Base-by-base conservation (phyloP, 176 grass and related monocot species). In the Tillandsia fasciculata region DNA sequence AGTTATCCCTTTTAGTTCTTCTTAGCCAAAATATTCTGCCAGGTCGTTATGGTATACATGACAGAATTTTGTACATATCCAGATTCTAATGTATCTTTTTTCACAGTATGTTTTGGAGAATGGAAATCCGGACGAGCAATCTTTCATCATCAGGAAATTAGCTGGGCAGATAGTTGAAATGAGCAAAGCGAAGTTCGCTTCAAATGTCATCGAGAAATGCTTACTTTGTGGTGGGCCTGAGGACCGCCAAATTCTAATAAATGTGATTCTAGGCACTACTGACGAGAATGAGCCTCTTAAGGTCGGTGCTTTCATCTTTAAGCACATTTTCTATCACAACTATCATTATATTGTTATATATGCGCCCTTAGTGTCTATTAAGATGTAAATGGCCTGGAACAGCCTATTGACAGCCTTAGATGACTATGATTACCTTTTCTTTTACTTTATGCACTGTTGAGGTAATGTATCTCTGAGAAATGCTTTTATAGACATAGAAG, bases 191-290 rank as follows among this genome's bases (percentile, higher is more conserved):
- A 89, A 86, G 63, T 83, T 64, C 49, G 56, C 78, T 47, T 89
- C 75, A 11, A 86, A 89, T 24, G 80, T 94, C 2, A 65, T 94
- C 17, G 80, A 89, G 56, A 84, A 87, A n/a, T 73, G 78, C 66
- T 74, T 86, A 28, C 15, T 42, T 12, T 71, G 71, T 8, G 75
- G 83, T 9, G 48, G 65, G 72, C 66, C 33, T 15, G 6, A 68
- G 4, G 90, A 84, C 5, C 80, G 70, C 0, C 72, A 74, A 27
- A 5, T 70, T 17, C 66, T 89, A 29, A 53, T 73, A 22, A 51
- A 51, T 20, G 83, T 89, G 72, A 89, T 93, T 18, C 49, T 86
- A 47, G 29, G 2, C 8, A 23, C 70, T 0, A 50, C 64, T 9
- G 78, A 65, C 13, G 61, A 81, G 56, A 22, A 33, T 1, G 76